phyloP scores from a whole-genome alignment of 352 stramenopile species.

The Globisporangium takayamanum region DNA sequence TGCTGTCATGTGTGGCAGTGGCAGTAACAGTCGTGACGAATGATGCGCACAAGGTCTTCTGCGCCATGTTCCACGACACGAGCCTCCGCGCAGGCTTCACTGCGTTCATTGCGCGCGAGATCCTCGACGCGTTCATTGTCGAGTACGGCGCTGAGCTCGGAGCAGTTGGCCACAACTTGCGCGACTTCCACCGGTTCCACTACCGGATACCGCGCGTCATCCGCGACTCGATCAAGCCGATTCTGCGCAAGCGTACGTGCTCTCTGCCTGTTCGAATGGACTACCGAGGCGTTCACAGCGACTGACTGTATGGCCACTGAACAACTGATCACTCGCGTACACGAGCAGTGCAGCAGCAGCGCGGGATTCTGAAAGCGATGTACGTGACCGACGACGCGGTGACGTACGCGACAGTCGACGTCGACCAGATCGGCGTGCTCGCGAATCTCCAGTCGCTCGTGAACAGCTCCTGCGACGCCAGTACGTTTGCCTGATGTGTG shows the following conservation, averaged over 20 bases:
- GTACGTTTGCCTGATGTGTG: slow-evolving; percentile 25
- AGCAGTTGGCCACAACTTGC: slow-evolving; percentile 85
- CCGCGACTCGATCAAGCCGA: slow-evolving; percentile 75
- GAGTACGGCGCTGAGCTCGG: slow-evolving; percentile 74
- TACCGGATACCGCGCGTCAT: slow-evolving; percentile 80
- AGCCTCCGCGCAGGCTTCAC: slow-evolving; percentile 73
- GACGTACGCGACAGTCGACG: slow-evolving; percentile 75
- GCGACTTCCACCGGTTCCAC: slow-evolving; percentile 89
- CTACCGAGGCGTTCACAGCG: neutral
- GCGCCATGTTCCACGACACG: slow-evolving; percentile 88
- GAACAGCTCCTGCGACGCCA: slow-evolving; percentile 82
- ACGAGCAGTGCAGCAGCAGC: slow-evolving; percentile 75
- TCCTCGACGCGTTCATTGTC: slow-evolving; percentile 76
- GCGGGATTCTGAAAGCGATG: slow-evolving; percentile 84
- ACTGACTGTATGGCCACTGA: neutral
- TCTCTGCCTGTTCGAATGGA: neutral
- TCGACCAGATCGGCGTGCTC: slow-evolving; percentile 88
- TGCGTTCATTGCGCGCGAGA: slow-evolving; percentile 84
- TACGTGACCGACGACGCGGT: slow-evolving; percentile 84
- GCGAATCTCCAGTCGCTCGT: slow-evolving; percentile 87
- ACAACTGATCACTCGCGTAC: neutral
- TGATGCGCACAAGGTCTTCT: slow-evolving; percentile 87
- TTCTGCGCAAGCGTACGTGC: slow-evolving; percentile 73
- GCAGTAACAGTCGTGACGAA: slow-evolving; percentile 88
- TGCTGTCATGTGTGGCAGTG: slow-evolving; percentile 25